These are phyloP conservation scores for Arachnomyces sp. DNA, from an alignment of 2,329 filamentous ascomycete species.

Conservation along the genomic window DNA sequence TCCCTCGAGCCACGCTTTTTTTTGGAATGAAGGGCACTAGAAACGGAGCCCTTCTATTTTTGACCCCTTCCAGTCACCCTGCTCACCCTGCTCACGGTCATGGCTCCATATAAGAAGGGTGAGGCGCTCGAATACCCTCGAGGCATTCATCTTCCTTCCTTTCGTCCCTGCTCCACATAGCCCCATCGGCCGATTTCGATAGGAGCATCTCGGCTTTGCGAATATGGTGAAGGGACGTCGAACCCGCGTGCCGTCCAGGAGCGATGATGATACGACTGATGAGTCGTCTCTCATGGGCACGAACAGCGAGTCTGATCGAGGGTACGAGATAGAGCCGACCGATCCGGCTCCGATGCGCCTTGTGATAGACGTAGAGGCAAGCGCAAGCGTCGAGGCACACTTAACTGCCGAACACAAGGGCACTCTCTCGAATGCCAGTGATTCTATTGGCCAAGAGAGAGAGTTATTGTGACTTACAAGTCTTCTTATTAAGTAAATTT, in stretches of 20 bases:
- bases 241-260: not conserved
- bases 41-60: conserved; percentile 1
- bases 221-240: not conserved
- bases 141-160: not conserved
- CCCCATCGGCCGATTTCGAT: conserved; percentile 1
- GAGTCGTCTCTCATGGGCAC: not conserved
- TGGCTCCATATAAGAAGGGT: conserved; percentile 1
- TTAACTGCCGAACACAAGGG: not conserved
- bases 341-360: not conserved
- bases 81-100: conserved; percentile 3
- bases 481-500: too few relatives aligned
- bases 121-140: not conserved
- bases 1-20: too few relatives aligned
- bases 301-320: conserved; percentile 1
- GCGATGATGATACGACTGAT: not conserved
- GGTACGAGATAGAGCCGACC: conserved; percentile 1
- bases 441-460: too few relatives aligned
- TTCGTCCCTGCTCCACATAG: too few relatives aligned
- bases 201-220: too few relatives aligned
- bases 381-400: conserved; percentile 1
- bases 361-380: not conserved
- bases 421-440: not conserved
- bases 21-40: conserved; percentile 1
- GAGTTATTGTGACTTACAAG: too few relatives aligned
- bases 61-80: conserved; percentile 1